Evolutionary conservation across 2,329 filamentous ascomycete species (phyloP), one percentile per base, ranked within the genome.

Genomic region (Fonsecaea monophora): DNA sequence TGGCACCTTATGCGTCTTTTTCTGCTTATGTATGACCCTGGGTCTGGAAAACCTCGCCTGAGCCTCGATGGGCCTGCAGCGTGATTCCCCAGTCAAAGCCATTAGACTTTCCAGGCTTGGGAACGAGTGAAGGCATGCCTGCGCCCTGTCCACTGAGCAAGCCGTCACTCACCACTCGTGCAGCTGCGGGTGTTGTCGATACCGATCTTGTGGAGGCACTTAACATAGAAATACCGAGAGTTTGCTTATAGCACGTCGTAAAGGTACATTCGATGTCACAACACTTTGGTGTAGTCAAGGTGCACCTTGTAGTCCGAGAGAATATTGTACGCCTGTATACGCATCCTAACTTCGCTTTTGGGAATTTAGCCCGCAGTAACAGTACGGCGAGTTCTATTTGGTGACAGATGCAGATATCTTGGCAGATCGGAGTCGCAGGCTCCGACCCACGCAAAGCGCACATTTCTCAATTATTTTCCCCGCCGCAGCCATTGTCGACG

Each of bases 381-480:
- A 13, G 5, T 25, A 50, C 45, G 45, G 45, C 18, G 45, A 3
- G 4, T 13, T 5, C 12, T 15, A 25, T 30, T 2, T 3, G 9
- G 18, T 9, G 7, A 4, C 2, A 18, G 30, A 21, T 50, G 45
- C 18, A 50, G 21, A 50, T 50, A 50, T 50, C 45, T 50, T 50
- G 45, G 45, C 45, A 25, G 18, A 13, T 25, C 45, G 45, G 45
- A 18, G n/a, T 30, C 45, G 21, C 9, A 25, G 21, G 4, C 45
- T 25, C 45, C 45, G 45, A 50, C 21, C 45, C 45, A 15, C 38
- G 5, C n/a, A 8, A 21, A 50, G 12, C 45, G 45, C 45, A 50
- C 45, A 50, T 50, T 50, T 50, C n/a, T 21, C 18, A 21, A 50
- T 50, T 50, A 50, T 50, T 50, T 50, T 50, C 45, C 45, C 45